These are phyloP conservation scores for Darksidea phi DNA, from an alignment of 495 filamentous ascomycete genomes.

Conservation along the genomic window DNA sequence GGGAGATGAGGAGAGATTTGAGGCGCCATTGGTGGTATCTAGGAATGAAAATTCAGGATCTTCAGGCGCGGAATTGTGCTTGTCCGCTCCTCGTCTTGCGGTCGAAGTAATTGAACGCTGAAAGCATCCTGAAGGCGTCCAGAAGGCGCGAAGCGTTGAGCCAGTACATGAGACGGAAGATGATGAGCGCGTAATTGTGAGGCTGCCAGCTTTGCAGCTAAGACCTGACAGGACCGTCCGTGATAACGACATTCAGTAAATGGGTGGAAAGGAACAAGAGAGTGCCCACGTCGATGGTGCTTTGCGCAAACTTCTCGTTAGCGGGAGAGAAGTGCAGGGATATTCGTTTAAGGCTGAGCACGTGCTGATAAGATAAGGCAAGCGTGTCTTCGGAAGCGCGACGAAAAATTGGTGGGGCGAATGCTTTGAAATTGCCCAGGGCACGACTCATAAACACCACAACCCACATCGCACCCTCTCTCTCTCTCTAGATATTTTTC, in stretches of 20 bases:
- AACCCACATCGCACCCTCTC: no score
- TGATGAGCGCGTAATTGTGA: conserved; percentile 1
- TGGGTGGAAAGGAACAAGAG: not conserved
- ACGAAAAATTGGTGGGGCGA: conserved; percentile 25
- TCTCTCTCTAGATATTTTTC: not conserved
- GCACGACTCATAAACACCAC: not conserved
- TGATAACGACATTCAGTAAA: conserved; percentile 1
- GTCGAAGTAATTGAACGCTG: conserved; percentile 7
- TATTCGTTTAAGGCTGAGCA: conserved; percentile 1
- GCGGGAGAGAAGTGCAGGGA: not conserved
- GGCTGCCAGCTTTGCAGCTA: conserved; percentile 10
- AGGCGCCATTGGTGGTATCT: not conserved
- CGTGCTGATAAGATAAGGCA: conserved; percentile 27
- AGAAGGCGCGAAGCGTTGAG: conserved; percentile 2
- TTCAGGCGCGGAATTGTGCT: not conserved
- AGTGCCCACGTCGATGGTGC: not conserved
- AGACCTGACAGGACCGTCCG: not conserved
- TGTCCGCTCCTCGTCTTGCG: not conserved
- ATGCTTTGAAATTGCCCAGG: conserved; percentile 12
- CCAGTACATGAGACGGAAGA: not conserved
- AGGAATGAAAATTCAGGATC: not conserved
- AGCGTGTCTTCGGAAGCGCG: no score
- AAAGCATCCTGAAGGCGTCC: not conserved
- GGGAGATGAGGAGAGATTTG: not conserved
- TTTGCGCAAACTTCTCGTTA: not conserved